Conservation (phyloP, 352 stramenopile genomes). For the Thalassiosira livingstoniorum region DNA sequence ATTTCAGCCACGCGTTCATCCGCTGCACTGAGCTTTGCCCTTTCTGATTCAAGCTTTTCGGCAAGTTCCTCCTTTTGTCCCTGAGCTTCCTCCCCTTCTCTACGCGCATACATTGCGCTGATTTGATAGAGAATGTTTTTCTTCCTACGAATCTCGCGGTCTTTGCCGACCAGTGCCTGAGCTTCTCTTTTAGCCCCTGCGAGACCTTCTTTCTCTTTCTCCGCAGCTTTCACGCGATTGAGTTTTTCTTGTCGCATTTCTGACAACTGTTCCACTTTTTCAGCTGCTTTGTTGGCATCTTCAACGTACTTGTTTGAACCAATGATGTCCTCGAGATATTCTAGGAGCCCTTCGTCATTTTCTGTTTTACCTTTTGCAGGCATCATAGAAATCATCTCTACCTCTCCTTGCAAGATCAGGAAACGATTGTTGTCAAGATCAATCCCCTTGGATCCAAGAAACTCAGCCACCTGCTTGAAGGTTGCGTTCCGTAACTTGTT, state of each 20-base stretch:
- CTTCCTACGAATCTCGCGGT: conserved; percentile 95
- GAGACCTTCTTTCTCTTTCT: conserved; percentile 96
- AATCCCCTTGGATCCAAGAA: conserved; percentile 95
- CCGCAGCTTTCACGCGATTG: conserved; percentile 97
- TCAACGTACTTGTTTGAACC: conserved; percentile 98
- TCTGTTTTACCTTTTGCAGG: conserved; percentile 95
- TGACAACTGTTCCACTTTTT: conserved; percentile 94
- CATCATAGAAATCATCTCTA: conserved; percentile 99
- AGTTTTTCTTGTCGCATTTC: conserved; percentile 94
- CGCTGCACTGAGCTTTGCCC: conserved; percentile 79
- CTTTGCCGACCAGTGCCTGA: conserved; percentile 93
- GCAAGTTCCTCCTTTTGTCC: conserved; percentile 88
- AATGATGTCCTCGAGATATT: conserved; percentile 99
- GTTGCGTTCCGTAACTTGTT: conserved; percentile 82
- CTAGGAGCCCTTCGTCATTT: conserved; percentile 97
- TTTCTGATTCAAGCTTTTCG: conserved; percentile 84
- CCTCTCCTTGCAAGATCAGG: conserved; percentile 97
- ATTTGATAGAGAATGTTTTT: conserved; percentile 97
- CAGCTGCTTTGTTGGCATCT: conserved; percentile 91
- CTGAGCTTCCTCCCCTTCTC: conserved; percentile 87
- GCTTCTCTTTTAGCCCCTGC: conserved; percentile 94
- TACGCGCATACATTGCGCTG: conserved; percentile 87
- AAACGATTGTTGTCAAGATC: conserved; percentile 99
- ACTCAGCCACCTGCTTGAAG: conserved; percentile 94
- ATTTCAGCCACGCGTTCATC: conserved; percentile 85